phyloP scores from a whole-genome alignment of 1,284 basidiomycete genomes.

The Boletus sp. region DNA sequence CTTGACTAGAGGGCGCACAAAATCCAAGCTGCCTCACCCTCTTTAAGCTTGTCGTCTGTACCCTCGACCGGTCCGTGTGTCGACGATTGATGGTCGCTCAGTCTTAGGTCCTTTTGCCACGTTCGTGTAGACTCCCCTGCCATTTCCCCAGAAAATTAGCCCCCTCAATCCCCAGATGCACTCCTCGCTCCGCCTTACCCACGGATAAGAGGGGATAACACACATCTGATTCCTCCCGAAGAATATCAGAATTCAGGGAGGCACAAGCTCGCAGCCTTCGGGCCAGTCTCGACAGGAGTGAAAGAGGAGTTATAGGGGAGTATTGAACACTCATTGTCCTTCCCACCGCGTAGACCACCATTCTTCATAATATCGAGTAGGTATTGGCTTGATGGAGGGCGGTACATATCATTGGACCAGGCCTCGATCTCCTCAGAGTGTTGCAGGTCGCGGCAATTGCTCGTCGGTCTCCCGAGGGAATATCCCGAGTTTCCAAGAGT shows the following conservation, averaged over 20 bases:
- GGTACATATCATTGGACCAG: conserved; percentile 97
- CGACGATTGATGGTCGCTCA: conserved; percentile 40
- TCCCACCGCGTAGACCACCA: conserved; percentile 52
- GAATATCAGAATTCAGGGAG: too few species aligned
- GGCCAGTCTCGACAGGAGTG: neutral
- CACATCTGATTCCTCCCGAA: too few species aligned
- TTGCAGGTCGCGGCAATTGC: conserved; percentile 37
- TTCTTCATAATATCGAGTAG: conserved; percentile 82
- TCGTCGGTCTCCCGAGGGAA: conserved; percentile 90
- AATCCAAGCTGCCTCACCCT: conserved; percentile 31
- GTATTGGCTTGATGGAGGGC: conserved; percentile 87
- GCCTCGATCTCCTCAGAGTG: conserved; percentile 91
- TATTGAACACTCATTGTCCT: conserved; percentile 56
- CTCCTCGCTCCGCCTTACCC: too few species aligned
- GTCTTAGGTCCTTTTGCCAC: too few species aligned
- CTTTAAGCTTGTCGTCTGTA: too few species aligned
- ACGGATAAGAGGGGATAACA: too few species aligned
- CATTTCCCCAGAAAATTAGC: too few species aligned
- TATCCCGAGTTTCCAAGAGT: conserved; percentile 86
- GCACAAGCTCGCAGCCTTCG: too few species aligned
- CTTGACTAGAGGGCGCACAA: conserved; percentile 25
- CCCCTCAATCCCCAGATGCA: too few species aligned
- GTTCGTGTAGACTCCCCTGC: conserved; percentile 29
- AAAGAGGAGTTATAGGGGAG: conserved; percentile 82
- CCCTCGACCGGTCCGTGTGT: conserved; percentile 14